Evolutionary conservation across 495 filamentous ascomycete species (phyloP).

Genomic region (Penicillium crystallinum): DNA sequence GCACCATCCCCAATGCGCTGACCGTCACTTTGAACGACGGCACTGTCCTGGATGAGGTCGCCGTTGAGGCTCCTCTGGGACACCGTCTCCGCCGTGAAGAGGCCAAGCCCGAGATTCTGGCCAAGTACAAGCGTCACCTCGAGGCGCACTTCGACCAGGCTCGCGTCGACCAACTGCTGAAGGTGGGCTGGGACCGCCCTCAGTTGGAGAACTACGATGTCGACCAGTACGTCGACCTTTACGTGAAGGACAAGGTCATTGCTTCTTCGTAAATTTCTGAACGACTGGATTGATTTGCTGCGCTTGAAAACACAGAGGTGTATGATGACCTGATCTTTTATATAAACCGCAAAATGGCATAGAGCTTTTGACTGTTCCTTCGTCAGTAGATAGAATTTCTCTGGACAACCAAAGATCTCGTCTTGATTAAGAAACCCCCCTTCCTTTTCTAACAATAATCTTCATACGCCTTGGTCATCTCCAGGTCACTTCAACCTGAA

Average conservation of each 20-base stretch:
- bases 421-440: too few relatives aligned
- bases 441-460: too few relatives aligned
- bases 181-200: slow-evolving; percentile 65
- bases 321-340: slow-evolving; percentile 18
- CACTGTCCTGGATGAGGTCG: slow-evolving; percentile 84
- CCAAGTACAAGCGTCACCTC: slow-evolving; percentile 91
- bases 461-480: too few relatives aligned
- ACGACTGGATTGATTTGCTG: not conserved
- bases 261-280: slow-evolving; percentile 22
- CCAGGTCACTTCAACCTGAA: slow-evolving; percentile 30
- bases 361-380: not conserved
- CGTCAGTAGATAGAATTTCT: not conserved
- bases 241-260: slow-evolving; percentile 63
- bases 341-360: slow-evolving; percentile 21
- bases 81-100: slow-evolving; percentile 89
- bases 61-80: slow-evolving; percentile 92
- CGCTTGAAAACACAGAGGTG: slow-evolving; percentile 1
- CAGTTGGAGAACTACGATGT: slow-evolving; percentile 75
- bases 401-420: not conserved
- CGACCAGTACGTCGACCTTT: slow-evolving; percentile 91
- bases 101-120: slow-evolving; percentile 92
- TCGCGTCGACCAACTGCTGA: slow-evolving; percentile 71
- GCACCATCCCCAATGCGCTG: slow-evolving; percentile 93
- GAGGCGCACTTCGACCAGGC: slow-evolving; percentile 71
- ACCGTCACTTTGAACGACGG: slow-evolving; percentile 92